phyloP scores from a whole-genome alignment of 116 monocot genomes.

The Posidonia oceanica region DNA sequence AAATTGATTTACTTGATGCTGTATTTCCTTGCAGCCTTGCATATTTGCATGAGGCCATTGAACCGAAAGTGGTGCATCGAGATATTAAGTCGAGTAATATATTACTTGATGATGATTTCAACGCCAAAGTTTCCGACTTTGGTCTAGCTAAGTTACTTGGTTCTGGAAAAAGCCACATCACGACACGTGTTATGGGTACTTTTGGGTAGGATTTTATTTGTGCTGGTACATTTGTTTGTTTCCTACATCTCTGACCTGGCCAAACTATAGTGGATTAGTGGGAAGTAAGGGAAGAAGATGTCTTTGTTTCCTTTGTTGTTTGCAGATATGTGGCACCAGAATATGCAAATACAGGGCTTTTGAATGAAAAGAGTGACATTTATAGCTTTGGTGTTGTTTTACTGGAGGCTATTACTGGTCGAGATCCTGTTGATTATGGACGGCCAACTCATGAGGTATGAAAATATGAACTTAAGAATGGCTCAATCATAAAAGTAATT shows the following conservation, averaged over 20 bases:
- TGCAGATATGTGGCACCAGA: constrained; percentile 26
- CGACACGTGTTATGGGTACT: constrained; percentile 28
- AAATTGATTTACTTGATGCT: not conserved
- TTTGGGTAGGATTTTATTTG: constrained; percentile 18
- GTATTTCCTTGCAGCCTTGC: constrained; percentile 12
- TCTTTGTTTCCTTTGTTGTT: not conserved
- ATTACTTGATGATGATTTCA: constrained; percentile 24
- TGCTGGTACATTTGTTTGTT: not conserved
- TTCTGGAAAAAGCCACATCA: constrained; percentile 25
- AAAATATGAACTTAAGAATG: not conserved
- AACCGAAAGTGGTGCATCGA: constrained; percentile 29
- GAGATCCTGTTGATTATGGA: constrained; percentile 31
- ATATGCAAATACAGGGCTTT: constrained; percentile 25
- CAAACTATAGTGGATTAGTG: no score
- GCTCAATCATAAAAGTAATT: no score
- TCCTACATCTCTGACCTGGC: no score
- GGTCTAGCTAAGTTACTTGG: constrained; percentile 24
- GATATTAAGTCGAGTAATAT: constrained; percentile 31
- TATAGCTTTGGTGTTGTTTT: constrained; percentile 29
- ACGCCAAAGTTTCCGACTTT: constrained; percentile 25
- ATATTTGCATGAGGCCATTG: constrained; percentile 27
- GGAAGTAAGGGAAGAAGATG: not conserved
- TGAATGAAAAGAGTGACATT: constrained; percentile 27
- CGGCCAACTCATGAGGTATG: constrained; percentile 24
- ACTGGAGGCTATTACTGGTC: constrained; percentile 23